Evolutionary conservation across 1,284 basidiomycete genomes (phyloP), one percentile per base, ranked within the genome.

Genomic region (Gomphus bonarii): DNA sequence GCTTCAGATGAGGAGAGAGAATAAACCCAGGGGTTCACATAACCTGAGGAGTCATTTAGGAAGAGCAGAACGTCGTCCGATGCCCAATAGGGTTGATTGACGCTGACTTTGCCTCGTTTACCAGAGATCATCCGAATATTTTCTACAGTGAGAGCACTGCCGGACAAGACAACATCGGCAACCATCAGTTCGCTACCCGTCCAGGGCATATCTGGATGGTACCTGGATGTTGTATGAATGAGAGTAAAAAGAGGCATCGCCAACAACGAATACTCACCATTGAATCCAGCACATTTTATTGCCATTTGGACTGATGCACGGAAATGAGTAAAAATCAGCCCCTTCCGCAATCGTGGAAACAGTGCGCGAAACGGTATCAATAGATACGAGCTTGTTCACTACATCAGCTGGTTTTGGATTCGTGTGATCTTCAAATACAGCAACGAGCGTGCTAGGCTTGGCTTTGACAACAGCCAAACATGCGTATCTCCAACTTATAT

Each of bases 171-270:
- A 57, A 68, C 61, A 54, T 68, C 70, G 0, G 78, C 84, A 25
- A 85, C 67, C 62, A 76, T 73, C 40, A 91, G 70, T 63, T 84
- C 72, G 0, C 79, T 75, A 18, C 81, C 84, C 63, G 88, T 82
- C 84, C 86, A 91, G 20, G 88, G 87, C 89, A 91, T 91, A 64
- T 88, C 81, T 0, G 89, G 89, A 61, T 84, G 82, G 60, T 69
- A 72, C 57, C 57, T 58, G 43, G 44, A 31, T 20, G 14, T 25
- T 8, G 22, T 58, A 22, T 8, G 16, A 22, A 7, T 12, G 20
- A 28, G 28, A 68, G 64, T 16, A 47, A 33, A 28, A 20, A 31
- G n/a, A 16, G 33, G 25, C 25, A 28, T 46, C 40, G 3, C 25
- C 25, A 25, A 14, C 25, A 18, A 30, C 3, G 1, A 48, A 20